Percentiles rank a stretch among this genome's conserved stretches.
phyloP scores from a whole-genome alignment of 345 rosid species.

The Limnanthes douglasii region DNA sequence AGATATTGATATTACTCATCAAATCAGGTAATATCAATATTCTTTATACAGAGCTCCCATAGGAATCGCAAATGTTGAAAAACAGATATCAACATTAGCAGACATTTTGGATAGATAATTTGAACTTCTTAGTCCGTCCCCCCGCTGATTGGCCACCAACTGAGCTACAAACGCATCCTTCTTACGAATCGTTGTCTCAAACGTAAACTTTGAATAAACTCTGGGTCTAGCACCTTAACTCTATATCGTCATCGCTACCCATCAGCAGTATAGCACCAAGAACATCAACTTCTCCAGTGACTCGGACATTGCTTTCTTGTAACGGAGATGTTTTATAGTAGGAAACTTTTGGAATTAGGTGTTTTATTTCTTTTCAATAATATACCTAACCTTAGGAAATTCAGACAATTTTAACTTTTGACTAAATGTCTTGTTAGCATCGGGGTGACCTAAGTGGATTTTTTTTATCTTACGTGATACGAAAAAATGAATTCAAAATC shows the following conservation, averaged over 20 bases:
- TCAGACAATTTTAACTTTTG: no score
- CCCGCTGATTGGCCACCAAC: conserved; percentile 37
- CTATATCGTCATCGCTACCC: conserved; percentile 23
- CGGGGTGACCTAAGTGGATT: no score
- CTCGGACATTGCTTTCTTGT: conserved; percentile 41
- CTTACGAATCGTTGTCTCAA: conserved; percentile 43
- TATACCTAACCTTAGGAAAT: no score
- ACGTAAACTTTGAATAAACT: conserved; percentile 38
- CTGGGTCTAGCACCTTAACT: conserved; percentile 48
- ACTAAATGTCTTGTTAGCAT: no score
- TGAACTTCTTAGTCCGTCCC: conserved; percentile 12
- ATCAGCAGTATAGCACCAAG: conserved; percentile 49
- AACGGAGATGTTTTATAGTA: conserved; percentile 38
- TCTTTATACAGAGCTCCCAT: conserved; percentile 70
- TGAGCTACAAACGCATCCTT: conserved; percentile 47
- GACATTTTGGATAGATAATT: conserved; percentile 55
- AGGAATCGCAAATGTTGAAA: conserved; percentile 55
- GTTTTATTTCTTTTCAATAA: no score
- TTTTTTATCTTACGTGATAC: no score
- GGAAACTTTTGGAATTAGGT: conserved; percentile 35
- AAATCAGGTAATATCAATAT: conserved; percentile 27
- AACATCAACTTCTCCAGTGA: conserved; percentile 60
- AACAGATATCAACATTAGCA: conserved; percentile 48
- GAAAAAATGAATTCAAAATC: no score
- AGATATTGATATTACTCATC: no score